These are phyloP conservation scores for Scheffersomyces illinoinensis DNA, from an alignment of 1,139 yeast species.

Conservation along the genomic window DNA sequence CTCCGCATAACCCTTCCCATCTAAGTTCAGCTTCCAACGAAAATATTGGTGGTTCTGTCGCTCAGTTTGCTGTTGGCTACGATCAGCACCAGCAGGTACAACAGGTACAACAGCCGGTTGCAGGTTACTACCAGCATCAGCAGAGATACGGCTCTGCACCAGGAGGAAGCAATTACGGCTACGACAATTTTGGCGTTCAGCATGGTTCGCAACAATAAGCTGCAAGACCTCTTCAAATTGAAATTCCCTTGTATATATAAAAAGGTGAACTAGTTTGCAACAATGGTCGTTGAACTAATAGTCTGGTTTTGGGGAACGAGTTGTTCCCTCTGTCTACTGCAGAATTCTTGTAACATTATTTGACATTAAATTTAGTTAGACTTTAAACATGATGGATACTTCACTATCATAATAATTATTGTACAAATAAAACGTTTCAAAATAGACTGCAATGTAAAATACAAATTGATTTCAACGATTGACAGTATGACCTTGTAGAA, in stretches of 20 bases:
- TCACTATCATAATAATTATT: neutral
- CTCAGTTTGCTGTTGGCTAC: slow-evolving; percentile 14
- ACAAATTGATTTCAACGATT: neutral
- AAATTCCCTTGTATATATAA: neutral
- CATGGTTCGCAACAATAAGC: neutral
- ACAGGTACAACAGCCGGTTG: slow-evolving; percentile 1
- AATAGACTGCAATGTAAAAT: neutral
- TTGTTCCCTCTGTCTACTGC: neutral
- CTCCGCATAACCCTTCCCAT: slow-evolving; percentile 8
- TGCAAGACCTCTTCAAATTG: neutral
- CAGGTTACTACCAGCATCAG: slow-evolving; percentile 12
- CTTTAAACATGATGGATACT: neutral
- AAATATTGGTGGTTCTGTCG: slow-evolving; percentile 2
- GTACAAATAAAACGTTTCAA: neutral
- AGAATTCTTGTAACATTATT: neutral
- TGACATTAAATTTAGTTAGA: neutral
- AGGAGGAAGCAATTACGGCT: slow-evolving; percentile 15
- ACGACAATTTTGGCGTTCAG: slow-evolving; percentile 9
- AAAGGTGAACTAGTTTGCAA: neutral
- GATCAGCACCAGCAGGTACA: slow-evolving; percentile 12
- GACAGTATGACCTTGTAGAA: too few relatives aligned
- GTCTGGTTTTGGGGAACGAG: neutral
- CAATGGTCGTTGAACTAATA: neutral
- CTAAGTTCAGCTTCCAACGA: slow-evolving; percentile 7
- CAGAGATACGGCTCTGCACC: slow-evolving; percentile 33